These are phyloP conservation scores for Trichoderma atroviride DNA, from an alignment of 2,329 filamentous ascomycete species.

Conservation along the genomic window DNA sequence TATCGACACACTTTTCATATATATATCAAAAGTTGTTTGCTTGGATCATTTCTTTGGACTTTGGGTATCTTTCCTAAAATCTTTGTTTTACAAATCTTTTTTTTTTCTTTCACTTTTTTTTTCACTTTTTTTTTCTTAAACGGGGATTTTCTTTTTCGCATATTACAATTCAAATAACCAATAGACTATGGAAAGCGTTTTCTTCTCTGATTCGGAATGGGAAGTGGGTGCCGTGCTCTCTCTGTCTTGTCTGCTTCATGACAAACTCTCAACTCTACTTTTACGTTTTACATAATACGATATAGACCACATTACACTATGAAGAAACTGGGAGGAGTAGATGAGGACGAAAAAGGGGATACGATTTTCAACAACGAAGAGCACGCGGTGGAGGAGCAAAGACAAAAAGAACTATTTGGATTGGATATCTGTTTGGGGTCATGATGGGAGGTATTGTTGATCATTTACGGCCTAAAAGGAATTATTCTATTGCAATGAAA, in stretches of 20 bases:
- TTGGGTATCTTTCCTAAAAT: not conserved
- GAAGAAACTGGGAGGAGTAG: not conserved
- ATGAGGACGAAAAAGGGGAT: not conserved
- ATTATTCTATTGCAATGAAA: constrained; percentile 15
- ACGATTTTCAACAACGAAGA: not conserved
- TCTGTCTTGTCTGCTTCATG: constrained; percentile 11
- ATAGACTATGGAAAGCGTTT: constrained; percentile 27
- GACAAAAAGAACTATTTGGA: constrained; percentile 4
- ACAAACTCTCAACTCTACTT: constrained; percentile 15
- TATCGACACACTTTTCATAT: constrained; percentile 12
- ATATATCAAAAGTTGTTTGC: constrained; percentile 21
- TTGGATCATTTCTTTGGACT: constrained; percentile 15
- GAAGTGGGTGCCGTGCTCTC: constrained; percentile 11
- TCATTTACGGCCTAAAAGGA: constrained; percentile 2
- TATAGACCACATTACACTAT: constrained; percentile 5
- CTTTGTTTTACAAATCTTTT: constrained; percentile 6
- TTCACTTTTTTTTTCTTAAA: not conserved
- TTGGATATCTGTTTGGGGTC: constrained; percentile 7
- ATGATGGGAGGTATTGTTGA: constrained; percentile 5
- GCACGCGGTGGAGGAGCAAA: not conserved
- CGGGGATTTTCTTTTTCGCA: constrained; percentile 12
- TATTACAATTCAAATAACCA: constrained; percentile 25
- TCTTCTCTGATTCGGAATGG: constrained; percentile 15
- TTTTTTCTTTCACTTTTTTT: not conserved
- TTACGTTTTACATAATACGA: constrained; percentile 13